Percentiles rank a stretch among this genome's conserved stretches.
phyloP scores from a whole-genome alignment of 495 filamentous ascomycete genomes.

The Aspergillus wentii region DNA sequence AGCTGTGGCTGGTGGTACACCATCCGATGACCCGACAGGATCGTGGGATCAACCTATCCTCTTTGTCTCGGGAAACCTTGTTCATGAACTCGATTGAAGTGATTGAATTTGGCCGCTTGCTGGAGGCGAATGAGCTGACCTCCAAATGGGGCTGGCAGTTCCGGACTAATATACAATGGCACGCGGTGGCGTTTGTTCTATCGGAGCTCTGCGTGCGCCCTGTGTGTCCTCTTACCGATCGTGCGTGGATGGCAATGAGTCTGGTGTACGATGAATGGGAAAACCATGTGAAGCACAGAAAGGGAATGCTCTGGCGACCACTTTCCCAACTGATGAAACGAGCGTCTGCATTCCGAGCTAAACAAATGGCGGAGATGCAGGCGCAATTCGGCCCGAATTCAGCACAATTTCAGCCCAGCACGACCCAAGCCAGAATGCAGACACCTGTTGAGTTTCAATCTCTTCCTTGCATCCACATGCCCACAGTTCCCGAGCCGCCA shows the following conservation, averaged over 20 bases:
- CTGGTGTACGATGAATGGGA: slow-evolving; percentile 52
- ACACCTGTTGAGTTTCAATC: too few relatives aligned
- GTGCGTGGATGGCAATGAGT: slow-evolving; percentile 76
- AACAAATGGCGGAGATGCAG: slow-evolving; percentile 26
- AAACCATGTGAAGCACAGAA: slow-evolving; percentile 47
- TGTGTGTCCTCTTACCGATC: slow-evolving; percentile 62
- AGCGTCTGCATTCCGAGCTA: slow-evolving; percentile 39
- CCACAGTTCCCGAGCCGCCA: slow-evolving; percentile 6
- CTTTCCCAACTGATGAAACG: slow-evolving; percentile 67
- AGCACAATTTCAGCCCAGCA: slow-evolving; percentile 1
- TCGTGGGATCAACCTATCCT: slow-evolving; percentile 31
- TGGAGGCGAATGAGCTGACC: slow-evolving; percentile 56
- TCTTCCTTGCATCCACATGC: slow-evolving; percentile 6
- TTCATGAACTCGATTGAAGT: slow-evolving; percentile 72
- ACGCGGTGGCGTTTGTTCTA: slow-evolving; percentile 69
- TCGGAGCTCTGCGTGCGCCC: slow-evolving; percentile 73
- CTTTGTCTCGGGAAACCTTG: slow-evolving; percentile 63
- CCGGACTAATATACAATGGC: slow-evolving; percentile 76
- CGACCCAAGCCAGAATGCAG: slow-evolving; percentile 9
- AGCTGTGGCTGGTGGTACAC: slow-evolving; percentile 59
- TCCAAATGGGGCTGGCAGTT: slow-evolving; percentile 78
- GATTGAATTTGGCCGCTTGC: slow-evolving; percentile 63
- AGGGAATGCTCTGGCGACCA: slow-evolving; percentile 68
- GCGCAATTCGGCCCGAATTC: slow-evolving; percentile 15
- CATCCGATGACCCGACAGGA: slow-evolving; percentile 50